Evolutionary conservation across 2,329 filamentous ascomycete species (phyloP).

Genomic region (Aspergillus clavatus): DNA sequence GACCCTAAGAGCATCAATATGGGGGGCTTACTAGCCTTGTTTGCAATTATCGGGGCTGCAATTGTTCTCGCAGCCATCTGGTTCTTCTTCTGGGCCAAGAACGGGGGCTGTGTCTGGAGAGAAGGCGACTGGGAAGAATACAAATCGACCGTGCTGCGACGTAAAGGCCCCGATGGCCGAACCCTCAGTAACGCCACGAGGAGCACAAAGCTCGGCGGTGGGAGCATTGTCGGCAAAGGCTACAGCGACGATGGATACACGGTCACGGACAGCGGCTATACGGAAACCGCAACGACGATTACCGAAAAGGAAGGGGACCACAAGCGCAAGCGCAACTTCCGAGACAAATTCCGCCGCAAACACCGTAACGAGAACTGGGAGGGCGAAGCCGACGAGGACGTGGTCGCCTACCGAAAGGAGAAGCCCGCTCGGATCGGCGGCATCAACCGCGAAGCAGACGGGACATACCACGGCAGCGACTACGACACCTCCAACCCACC

Average conservation of each 20-base stretch:
- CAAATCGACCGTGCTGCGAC: constrained; percentile 86
- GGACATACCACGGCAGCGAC: constrained; percentile 75
- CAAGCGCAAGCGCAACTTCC: constrained; percentile 35
- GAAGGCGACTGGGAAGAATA: constrained; percentile 96
- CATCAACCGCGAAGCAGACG: constrained; percentile 76
- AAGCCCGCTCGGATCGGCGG: constrained; percentile 82
- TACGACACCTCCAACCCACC: constrained; percentile 59
- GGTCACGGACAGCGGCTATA: constrained; percentile 38
- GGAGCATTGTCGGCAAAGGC: constrained; percentile 59
- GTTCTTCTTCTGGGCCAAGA: constrained; percentile 99
- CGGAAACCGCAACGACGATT: constrained; percentile 42
- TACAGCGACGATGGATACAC: constrained; percentile 65
- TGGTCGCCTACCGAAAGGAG: constrained; percentile 81
- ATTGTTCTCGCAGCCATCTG: constrained; percentile 76
- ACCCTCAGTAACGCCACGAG: constrained; percentile 77
- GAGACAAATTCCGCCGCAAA: constrained; percentile 33
- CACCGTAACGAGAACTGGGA: constrained; percentile 53
- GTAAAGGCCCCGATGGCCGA: constrained; percentile 83
- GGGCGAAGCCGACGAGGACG: constrained; percentile 59
- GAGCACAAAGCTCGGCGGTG: constrained; percentile 79
- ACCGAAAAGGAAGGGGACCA: constrained; percentile 26
- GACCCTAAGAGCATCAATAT: constrained; percentile 43
- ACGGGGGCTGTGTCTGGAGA: constrained; percentile 85
- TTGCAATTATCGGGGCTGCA: constrained; percentile 72
- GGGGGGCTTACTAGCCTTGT: constrained; percentile 72